Base-by-base conservation (phyloP, 2,329 filamentous ascomycete species). In the Calonectria honghensis region DNA sequence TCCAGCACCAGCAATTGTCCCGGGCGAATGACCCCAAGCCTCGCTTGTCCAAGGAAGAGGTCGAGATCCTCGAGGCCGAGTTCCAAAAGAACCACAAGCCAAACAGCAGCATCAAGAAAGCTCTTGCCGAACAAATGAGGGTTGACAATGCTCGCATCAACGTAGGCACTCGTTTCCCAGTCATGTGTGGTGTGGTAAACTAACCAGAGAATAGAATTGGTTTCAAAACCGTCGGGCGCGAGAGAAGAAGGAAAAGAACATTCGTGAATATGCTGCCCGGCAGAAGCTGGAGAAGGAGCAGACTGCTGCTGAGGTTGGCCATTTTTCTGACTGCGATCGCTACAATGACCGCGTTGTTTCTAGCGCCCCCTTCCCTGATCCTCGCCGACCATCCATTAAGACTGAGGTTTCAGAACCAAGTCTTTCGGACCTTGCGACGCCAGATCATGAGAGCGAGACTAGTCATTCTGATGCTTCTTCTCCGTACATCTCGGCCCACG, bases 161-260 rank as follows among this genome's bases (percentile, higher is more conserved):
- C 79, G 91, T 93, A 84, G 78, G 85, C 85, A 20, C 32, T 54
- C 29, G 71, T 48, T 66, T 13, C 18, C 24, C 37, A 27, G 9
- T 41, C 24, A 24, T 18, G 11, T 16, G 27, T 6, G 31, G 27
- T 27, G 31, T 52, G 29, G 10, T n/a, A 18, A 27, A 73, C 85
- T 87, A 80, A 87, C 82, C 41, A 20, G n/a, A 14, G 54, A 16
- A 13, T 68, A 93, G 91, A 93, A 93, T 81, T 93, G 92, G 92
- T 93, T 93, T 80, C 92, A 93, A 78, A 93, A 93, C 81, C 87
- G 92, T 73, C 88, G 92, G 67, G 91, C 92, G 68, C 90, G 92
- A 83, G 90, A 91, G 76, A 92, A 92, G 88, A 91, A 93, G 81
- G 90, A 92, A 82, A 90, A 88, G 80, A 92, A 91, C 65, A 86